phyloP scores from a whole-genome alignment of 2,329 filamentous ascomycete genomes.

The Fusarium transvaalense region DNA sequence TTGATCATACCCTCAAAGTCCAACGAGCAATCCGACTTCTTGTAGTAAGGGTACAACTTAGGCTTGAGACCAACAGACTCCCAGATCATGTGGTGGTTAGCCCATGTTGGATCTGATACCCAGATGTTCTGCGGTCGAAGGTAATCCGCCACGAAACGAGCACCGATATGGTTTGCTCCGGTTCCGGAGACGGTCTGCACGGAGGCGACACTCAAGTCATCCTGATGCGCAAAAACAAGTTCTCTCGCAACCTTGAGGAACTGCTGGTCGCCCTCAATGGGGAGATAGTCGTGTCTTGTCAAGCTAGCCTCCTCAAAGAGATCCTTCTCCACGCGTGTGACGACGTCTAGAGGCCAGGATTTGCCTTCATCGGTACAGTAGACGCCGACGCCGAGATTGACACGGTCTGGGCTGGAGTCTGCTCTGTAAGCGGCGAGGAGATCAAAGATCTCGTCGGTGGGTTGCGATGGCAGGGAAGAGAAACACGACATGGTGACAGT shows the following conservation, averaged over 20 bases:
- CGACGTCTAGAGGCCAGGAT: slow-evolving; percentile 41
- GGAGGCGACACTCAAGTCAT: slow-evolving; percentile 58
- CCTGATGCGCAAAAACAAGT: slow-evolving; percentile 30
- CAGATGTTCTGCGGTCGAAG: slow-evolving; percentile 85
- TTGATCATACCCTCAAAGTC: slow-evolving; percentile 90
- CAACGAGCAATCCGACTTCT: slow-evolving; percentile 84
- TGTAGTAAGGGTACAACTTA: slow-evolving; percentile 93
- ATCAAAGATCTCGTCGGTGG: slow-evolving; percentile 36
- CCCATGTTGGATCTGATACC: slow-evolving; percentile 95
- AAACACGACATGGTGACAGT: slow-evolving; percentile 23
- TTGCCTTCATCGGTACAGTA: slow-evolving; percentile 45
- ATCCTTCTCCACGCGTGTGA: slow-evolving; percentile 34
- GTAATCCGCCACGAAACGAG: slow-evolving; percentile 91
- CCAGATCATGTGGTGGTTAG: slow-evolving; percentile 99
- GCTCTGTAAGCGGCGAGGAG: slow-evolving; percentile 25
- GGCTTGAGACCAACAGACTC: slow-evolving; percentile 83
- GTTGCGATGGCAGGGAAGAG: slow-evolving; percentile 19
- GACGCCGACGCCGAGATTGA: slow-evolving; percentile 43
- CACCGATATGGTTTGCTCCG: slow-evolving; percentile 92
- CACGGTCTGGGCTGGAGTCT: slow-evolving; percentile 37
- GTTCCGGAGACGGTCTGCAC: slow-evolving; percentile 97
- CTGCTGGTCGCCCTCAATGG: slow-evolving; percentile 39
- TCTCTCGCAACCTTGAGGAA: slow-evolving; percentile 39
- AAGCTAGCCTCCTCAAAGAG: slow-evolving; percentile 29
- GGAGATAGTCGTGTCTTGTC: slow-evolving; percentile 42